Base-by-base conservation (phyloP, 495 filamentous ascomycete species). In the Opeltia flavorubescens region DNA sequence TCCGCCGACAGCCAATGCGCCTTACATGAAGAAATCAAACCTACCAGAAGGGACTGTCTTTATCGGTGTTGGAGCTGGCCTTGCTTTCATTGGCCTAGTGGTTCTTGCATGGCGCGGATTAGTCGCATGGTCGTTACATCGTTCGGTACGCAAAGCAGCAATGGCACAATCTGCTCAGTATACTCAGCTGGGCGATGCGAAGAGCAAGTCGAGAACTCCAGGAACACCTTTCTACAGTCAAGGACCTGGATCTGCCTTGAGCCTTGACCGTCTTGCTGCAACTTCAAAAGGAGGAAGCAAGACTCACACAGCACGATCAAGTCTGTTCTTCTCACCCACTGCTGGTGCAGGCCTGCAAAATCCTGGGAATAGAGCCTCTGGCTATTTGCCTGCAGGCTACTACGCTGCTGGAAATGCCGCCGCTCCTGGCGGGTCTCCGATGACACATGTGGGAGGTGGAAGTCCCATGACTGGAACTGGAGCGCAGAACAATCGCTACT, bases 21-120 rank as follows among this genome's bases (percentile, higher is more conserved):
- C 93, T 24, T 98, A 86, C 60, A 95, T 98, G 88, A 85, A 93
- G 56, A 81, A 82, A 58, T 89, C 86, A n/a, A 81, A 70, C 36
- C 72, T 88, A 6, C 91, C 91, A 0, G 86, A 96, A 64, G 91
- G 91, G 15, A 95, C 91, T 21, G 80, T 98, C 27, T 98, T 98
- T 68, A 98, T 98, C 58, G 79, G 74, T 33, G 93, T 95, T 17
- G 91, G 93, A 38, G 85, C 87, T 17, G 80, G 81, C 26, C 74
- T 98, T 3, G 93, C 83, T 25, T 78, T 88, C 48, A 76, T 95
- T 48, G 86, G 78, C 3, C 64, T 86, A 9, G 74, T 80, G 20
- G 73, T 98, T 15, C 72, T 96, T 2, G 72, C 80, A 44, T 98
- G 91, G 91, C 84, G 91, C 45, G 81, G 72, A 39, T 74, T 94